Percentiles rank a stretch among this genome's conserved stretches.
Conservation (phyloP, 2,329 filamentous ascomycete species). For the Fusarium anthophilum region DNA sequence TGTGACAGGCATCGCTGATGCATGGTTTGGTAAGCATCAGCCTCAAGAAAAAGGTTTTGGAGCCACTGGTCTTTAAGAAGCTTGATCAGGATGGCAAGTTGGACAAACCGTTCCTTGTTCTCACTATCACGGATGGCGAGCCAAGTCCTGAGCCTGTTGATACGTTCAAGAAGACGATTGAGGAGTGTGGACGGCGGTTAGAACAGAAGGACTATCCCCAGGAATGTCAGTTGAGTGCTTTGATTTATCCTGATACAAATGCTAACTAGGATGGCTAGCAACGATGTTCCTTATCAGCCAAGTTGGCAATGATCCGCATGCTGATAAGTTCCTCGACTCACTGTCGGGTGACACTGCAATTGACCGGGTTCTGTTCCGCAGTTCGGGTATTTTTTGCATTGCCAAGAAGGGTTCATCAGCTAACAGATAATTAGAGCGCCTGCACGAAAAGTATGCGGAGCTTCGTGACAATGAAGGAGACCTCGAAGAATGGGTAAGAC, state of each 20-base stretch:
- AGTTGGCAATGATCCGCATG: not conserved
- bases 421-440: not conserved
- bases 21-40: not conserved
- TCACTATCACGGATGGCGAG: not conserved
- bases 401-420: rapidly evolving
- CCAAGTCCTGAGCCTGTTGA: not conserved
- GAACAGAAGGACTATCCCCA: not conserved
- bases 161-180: not conserved
- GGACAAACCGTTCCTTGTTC: not conserved
- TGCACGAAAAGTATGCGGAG: not conserved
- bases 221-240: too few relatives aligned
- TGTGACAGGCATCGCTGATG: not conserved
- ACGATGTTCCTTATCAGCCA: not conserved
- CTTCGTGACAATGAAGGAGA: not conserved
- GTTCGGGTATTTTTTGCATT: not conserved
- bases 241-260: too few relatives aligned
- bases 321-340: not conserved
- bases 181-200: not conserved
- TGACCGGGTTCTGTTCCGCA: not conserved
- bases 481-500: not conserved
- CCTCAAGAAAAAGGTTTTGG: not conserved
- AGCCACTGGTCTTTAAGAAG: not conserved
- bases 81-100: not conserved
- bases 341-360: not conserved
- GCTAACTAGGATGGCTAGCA: not conserved